Conservation (phyloP, 441 rosid genomes). For the Rhodomyrtus psidioides region DNA sequence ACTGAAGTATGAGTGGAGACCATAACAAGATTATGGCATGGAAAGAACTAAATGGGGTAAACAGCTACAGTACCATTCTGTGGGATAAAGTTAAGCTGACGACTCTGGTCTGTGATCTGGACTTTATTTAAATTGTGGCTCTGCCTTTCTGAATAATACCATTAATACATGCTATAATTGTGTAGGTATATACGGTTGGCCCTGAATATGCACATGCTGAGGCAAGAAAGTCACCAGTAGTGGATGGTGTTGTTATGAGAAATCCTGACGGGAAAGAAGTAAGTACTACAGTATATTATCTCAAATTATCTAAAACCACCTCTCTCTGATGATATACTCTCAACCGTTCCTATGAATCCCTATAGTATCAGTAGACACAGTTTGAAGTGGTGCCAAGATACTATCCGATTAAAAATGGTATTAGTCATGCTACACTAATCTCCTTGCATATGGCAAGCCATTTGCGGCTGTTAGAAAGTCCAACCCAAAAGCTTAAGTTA, state of each 20-base stretch:
- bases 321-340: neutral
- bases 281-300: constrained; percentile 16
- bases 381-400: neutral
- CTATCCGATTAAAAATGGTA: neutral
- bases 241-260: constrained; percentile 99
- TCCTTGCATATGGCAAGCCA: neutral
- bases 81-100: neutral
- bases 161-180: constrained; percentile 10
- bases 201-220: constrained; percentile 99
- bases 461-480: too few relatives aligned
- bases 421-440: neutral
- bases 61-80: neutral
- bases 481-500: too few relatives aligned
- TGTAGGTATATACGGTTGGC: constrained; percentile 96
- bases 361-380: neutral
- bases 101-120: neutral
- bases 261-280: constrained; percentile 99
- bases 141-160: neutral
- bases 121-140: neutral
- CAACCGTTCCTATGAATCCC: neutral
- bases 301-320: neutral
- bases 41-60: neutral
- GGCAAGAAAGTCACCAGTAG: constrained; percentile 99
- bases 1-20: neutral
- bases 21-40: neutral